phyloP scores from a whole-genome alignment of 2,329 filamentous ascomycete species.

The Huntiella bhutanensis region DNA sequence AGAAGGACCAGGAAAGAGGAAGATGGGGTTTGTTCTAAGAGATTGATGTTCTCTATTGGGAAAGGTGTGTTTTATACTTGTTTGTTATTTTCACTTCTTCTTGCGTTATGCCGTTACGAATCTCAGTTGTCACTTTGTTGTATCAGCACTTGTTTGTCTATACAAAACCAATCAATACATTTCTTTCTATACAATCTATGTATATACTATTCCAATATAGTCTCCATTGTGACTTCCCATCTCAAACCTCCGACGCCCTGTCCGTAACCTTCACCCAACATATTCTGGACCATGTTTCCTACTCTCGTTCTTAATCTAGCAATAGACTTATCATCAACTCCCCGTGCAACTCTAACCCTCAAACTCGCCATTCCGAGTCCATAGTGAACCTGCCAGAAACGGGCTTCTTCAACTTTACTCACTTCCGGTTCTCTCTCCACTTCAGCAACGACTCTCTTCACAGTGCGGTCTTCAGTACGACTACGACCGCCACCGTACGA shows the following conservation, averaged over 20 bases:
- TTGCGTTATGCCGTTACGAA: slow-evolving; percentile 1
- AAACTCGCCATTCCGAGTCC: slow-evolving; percentile 90
- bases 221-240: slow-evolving; percentile 88
- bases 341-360: slow-evolving; percentile 50
- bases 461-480: slow-evolving; percentile 23
- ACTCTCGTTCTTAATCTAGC: slow-evolving; percentile 58
- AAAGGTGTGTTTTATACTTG: slow-evolving; percentile 1
- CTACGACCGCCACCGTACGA: slow-evolving; percentile 34
- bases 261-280: slow-evolving; percentile 75
- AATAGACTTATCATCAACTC: slow-evolving; percentile 50
- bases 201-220: slow-evolving; percentile 24
- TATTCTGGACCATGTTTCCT: slow-evolving; percentile 60
- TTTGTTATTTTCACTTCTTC: neutral
- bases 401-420: slow-evolving; percentile 64
- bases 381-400: slow-evolving; percentile 98
- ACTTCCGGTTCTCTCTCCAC: slow-evolving; percentile 67
- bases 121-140: neutral
- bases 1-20: slow-evolving; percentile 23
- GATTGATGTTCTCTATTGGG: slow-evolving; percentile 1
- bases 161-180: no score
- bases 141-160: no score
- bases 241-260: slow-evolving; percentile 52
- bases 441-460: slow-evolving; percentile 61
- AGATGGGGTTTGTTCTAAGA: slow-evolving; percentile 31
- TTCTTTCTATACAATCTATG: no score